Percentiles rank a stretch among this genome's conserved stretches.
These are phyloP conservation scores for Cadophora sp. DNA, from an alignment of 2,329 filamentous ascomycete species.

Conservation along the genomic window DNA sequence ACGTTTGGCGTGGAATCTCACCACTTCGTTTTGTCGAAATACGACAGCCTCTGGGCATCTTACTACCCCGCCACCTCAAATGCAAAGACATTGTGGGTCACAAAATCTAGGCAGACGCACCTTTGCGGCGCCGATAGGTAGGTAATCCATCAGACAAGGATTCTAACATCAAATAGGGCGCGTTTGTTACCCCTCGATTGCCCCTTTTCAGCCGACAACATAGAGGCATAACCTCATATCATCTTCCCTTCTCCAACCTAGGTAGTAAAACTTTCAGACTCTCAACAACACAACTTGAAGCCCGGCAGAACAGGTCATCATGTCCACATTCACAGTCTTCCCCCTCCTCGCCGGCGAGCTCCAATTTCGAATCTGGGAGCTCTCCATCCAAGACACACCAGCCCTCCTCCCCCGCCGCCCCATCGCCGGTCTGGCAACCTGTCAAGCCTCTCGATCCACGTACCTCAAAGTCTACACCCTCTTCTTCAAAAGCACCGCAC, in stretches of 20 bases:
- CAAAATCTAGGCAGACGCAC: neutral
- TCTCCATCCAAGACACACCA: neutral
- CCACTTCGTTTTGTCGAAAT: too few species aligned
- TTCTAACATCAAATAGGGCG: neutral
- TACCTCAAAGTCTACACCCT: neutral
- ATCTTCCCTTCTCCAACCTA: neutral
- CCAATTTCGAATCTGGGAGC: slow-evolving; percentile 8
- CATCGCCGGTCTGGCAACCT: neutral
- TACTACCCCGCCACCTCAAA: slow-evolving; percentile 1
- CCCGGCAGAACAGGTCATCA: neutral
- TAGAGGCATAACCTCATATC: neutral
- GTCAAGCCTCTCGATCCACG: neutral
- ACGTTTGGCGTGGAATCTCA: too few species aligned
- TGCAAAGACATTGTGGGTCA: neutral
- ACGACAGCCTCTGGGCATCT: too few species aligned
- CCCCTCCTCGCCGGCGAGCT: slow-evolving; percentile 9
- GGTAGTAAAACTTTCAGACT: neutral
- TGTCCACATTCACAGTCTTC: slow-evolving; percentile 2
- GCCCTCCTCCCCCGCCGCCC: neutral
- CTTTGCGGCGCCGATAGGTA: neutral
- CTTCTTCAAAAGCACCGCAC: neutral
- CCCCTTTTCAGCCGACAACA: neutral
- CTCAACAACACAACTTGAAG: neutral
- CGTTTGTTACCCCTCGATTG: neutral
- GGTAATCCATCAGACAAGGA: neutral